Evolutionary conservation across 2,329 filamentous ascomycete genomes (phyloP).

Genomic region (Geosmithia morbida): DNA sequence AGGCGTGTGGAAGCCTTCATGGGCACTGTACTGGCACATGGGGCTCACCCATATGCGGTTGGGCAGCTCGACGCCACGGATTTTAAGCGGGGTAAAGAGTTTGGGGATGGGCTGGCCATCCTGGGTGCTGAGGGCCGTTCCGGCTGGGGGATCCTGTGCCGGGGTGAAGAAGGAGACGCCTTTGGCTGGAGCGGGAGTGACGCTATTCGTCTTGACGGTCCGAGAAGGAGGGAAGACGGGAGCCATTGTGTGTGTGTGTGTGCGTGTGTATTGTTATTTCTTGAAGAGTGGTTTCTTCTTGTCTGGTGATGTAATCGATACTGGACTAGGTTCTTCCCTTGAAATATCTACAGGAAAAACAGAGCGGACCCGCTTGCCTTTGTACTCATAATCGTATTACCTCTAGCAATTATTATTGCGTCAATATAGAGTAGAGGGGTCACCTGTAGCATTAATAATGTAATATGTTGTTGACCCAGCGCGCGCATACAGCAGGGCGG

Average conservation of each 20-base stretch:
- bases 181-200: constrained; percentile 1
- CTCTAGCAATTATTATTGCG: too few relatives aligned
- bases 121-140: constrained; percentile 26
- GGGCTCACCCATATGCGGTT: constrained; percentile 27
- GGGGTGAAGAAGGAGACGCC: constrained; percentile 28
- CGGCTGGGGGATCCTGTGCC: constrained; percentile 23
- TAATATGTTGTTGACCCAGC: too few relatives aligned
- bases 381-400: too few relatives aligned
- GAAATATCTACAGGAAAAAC: too few relatives aligned
- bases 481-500: too few relatives aligned
- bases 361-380: too few relatives aligned
- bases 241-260: constrained; percentile 2
- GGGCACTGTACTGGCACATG: constrained; percentile 26
- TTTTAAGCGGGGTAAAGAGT: constrained; percentile 25
- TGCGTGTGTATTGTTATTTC: not conserved
- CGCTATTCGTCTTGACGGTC: not conserved
- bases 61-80: constrained; percentile 23
- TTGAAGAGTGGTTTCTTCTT: not conserved
- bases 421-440: too few relatives aligned
- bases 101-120: constrained; percentile 29
- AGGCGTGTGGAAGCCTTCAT: constrained; percentile 44
- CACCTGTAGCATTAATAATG: too few relatives aligned
- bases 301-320: not conserved
- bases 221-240: not conserved
- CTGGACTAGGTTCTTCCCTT: not conserved